Base-by-base conservation (phyloP, 371 early-diverging fungal genomes). In the Cokeromyces recurvatus region DNA sequence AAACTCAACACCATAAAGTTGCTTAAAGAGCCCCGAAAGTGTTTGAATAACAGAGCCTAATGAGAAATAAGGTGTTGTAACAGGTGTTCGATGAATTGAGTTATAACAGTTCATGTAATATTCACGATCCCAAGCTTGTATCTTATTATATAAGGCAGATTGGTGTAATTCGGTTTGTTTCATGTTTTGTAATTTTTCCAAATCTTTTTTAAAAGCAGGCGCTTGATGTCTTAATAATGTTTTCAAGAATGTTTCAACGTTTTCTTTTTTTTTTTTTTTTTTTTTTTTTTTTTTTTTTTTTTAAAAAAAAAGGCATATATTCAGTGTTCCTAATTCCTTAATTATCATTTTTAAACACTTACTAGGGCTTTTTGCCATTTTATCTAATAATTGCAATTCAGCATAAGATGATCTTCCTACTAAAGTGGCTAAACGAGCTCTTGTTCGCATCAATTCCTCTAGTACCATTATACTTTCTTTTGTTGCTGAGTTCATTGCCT, bases 311-410 rank as follows among this genome's bases (percentile, higher is more conserved):
- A n/a, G n/a, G n/a, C n/a, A n/a, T n/a, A n/a, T 37, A 23, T 23
- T 43, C 10, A 32, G 31, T 17, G 31, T 40, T 10, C 8, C 32
- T 4, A 7, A 14, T n/a, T n/a, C n/a, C n/a, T n/a, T n/a, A n/a
- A n/a, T n/a, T n/a, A n/a, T n/a, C n/a, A 37, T 21, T 15, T 17
- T 6, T 25, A 27, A 27, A 12, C 14, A 36, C 58, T 36, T 72
- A 88, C 87, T 81, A 24, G 94, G 92, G 35, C 81, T 79, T 46
- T 81, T 78, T 10, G 89, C 94, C 96, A 98, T 96, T 59, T 96
- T 97, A 50, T 95, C 96, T 24, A 75, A 81, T 24, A 98, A 65
- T 32, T 81, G 85, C 67, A 91, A 64, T 41, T 92, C 81, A 21
- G 88, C 86, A 77, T 85, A 98, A 19, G 87, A 89, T 8, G 67